Base-by-base conservation (phyloP, 345 rosid genomes). In the Melastoma malabathricum region DNA sequence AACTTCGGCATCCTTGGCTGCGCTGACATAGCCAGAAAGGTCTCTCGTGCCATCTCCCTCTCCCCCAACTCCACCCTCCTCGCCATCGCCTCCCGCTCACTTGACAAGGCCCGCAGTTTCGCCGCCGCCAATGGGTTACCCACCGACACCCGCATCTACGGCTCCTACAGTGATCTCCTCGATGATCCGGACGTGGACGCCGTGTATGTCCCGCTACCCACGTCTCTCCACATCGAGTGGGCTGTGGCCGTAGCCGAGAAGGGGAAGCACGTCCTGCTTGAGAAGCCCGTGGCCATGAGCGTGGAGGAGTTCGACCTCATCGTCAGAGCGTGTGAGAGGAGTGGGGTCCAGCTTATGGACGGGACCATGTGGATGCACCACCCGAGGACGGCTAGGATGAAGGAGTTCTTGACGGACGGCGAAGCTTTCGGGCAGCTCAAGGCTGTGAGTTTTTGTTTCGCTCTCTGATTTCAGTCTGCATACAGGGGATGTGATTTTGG, bases 361-460 rank as follows among this genome's bases (percentile, higher is more conserved):
- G 96, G 94, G 5, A 80, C 94, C 47, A 81, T 79, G 92, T 83
- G 94, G 98, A 59, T 89, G 66, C 94, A 89, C 34, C 55, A 83
- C 58, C 92, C 90, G 15, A 62, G 96, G 55, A 78, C 84, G 6
- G 57, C 57, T 2, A 52, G 61, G 66, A 78, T 86, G 80, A 61
- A 43, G 22, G 72, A 76, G 38, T 29, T 29, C 38, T 29, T 4
- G 38, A 29, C 8, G 12, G 82, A 86, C 59, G 52, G 61, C 45
- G 68, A 60, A 15, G 66, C 59, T 13, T 89, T 83, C 53, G 95
- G 97, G 5, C 66, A 67, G 46, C 79, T 81, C 47, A 73, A 45
- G 70, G 20, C 66, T 60, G 96, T 89, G 59, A 44, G 60, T 6
- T 0, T 34, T n/a, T 51, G 7, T 8, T 48, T 46, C 23, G 6